These are phyloP conservation scores for Fusarium proliferatum DNA, from an alignment of 2,329 filamentous ascomycete genomes.

Conservation along the genomic window DNA sequence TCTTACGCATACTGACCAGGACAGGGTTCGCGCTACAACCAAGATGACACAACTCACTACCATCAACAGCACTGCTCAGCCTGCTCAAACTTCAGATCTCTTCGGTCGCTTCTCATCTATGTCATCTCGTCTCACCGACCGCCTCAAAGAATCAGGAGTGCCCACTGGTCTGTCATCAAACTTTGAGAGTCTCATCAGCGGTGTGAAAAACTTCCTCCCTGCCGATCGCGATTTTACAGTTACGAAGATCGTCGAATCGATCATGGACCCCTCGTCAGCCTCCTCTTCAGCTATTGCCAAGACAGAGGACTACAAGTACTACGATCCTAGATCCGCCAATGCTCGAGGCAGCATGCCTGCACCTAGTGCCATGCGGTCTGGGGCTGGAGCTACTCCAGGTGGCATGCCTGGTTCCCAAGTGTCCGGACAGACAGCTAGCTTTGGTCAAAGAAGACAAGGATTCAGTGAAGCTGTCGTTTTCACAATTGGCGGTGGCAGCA, in stretches of 20 bases:
- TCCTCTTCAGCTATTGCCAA: conserved; percentile 93
- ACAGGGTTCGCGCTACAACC: conserved; percentile 87
- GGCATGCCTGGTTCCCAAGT: conserved; percentile 62
- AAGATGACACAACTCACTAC: conserved; percentile 99
- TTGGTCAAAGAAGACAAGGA: conserved; percentile 89
- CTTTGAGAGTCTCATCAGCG: conserved; percentile 92
- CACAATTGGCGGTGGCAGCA: conserved; percentile 93
- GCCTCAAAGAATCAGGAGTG: conserved; percentile 89
- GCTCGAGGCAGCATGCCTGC: conserved; percentile 92
- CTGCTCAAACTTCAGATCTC: conserved; percentile 75
- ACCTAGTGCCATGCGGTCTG: conserved; percentile 69
- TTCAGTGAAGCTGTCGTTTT: conserved; percentile 95
- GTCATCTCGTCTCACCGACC: conserved; percentile 90
- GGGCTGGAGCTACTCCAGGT: conserved; percentile 57
- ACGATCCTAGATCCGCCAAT: conserved; percentile 93
- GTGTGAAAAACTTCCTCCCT: conserved; percentile 98
- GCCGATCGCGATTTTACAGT: conserved; percentile 94
- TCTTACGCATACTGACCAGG: conserved; percentile 37
- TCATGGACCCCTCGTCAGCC: conserved; percentile 95
- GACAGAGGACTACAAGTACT: conserved; percentile 97
- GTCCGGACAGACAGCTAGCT: conserved; percentile 80
- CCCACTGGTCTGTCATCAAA: conserved; percentile 77
- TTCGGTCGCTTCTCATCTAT: conserved; percentile 95
- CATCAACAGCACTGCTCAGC: conserved; percentile 77
- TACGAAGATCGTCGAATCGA: conserved; percentile 96